A percentile compares a stretch with the other conserved stretches of the same genome.
phyloP scores from a whole-genome alignment of 768 basidiomycete species.

The Mycena galopus region DNA sequence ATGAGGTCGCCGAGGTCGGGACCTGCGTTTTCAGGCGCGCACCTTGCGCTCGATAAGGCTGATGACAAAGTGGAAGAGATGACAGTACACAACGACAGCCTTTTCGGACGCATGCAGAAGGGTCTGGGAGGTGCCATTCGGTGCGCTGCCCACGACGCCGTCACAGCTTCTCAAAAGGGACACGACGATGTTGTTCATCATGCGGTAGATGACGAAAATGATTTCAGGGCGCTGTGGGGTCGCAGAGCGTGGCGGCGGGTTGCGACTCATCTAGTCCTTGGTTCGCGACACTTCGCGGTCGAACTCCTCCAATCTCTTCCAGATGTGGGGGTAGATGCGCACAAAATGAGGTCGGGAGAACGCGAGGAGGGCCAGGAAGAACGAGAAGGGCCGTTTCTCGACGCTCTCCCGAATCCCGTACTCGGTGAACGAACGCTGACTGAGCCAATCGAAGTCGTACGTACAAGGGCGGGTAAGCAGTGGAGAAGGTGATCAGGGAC shows the following conservation, averaged over 20 bases:
- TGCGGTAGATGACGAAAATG: slow-evolving; percentile 53
- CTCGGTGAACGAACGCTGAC: slow-evolving; percentile 54
- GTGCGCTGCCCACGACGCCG: slow-evolving; percentile 40
- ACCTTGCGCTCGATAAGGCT: slow-evolving; percentile 47
- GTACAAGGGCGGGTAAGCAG: slow-evolving; percentile 56
- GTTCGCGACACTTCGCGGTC: slow-evolving; percentile 46
- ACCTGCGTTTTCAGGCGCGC: slow-evolving; percentile 47
- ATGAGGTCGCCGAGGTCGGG: slow-evolving; percentile 60
- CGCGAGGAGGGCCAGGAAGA: slow-evolving; percentile 60
- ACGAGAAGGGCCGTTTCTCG: slow-evolving; percentile 55
- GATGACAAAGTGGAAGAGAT: slow-evolving; percentile 58
- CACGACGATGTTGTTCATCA: slow-evolving; percentile 64
- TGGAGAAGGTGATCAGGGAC: slow-evolving; percentile 51
- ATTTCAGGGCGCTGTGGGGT: slow-evolving; percentile 42
- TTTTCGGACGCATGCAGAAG: slow-evolving; percentile 58
- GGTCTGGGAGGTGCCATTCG: not conserved
- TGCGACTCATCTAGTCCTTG: slow-evolving; percentile 38
- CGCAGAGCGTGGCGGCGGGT: slow-evolving; percentile 29
- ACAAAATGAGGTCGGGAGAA: slow-evolving; percentile 56
- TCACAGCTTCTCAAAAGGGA: slow-evolving; percentile 60
- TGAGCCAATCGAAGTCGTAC: slow-evolving; percentile 64
- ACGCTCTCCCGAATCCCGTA: slow-evolving; percentile 54
- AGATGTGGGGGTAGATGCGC: slow-evolving; percentile 48
- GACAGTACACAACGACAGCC: slow-evolving; percentile 60
- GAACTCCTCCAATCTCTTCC: slow-evolving; percentile 50